Evolutionary conservation across 805 yeast species (phyloP).

Genomic region (Candida parachauliodes): DNA sequence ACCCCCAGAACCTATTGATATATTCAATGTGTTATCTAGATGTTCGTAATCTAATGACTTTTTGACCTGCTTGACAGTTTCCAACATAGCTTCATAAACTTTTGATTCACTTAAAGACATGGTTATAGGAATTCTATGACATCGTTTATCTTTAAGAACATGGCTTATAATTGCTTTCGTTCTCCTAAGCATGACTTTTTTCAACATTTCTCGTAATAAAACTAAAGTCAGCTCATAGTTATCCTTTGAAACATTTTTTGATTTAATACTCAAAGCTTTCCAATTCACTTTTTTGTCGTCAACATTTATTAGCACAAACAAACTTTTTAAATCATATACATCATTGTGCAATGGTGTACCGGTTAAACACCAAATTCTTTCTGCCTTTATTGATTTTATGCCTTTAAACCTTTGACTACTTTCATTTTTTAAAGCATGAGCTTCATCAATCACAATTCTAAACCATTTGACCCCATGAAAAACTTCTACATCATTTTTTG

Average conservation of each 20-base stretch:
- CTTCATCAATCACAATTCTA: conserved; percentile 91
- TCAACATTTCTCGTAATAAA: not conserved
- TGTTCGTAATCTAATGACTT: not conserved
- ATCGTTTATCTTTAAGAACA: conserved; percentile 82
- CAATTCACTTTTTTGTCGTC: conserved; percentile 19
- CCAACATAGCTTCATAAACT: not conserved
- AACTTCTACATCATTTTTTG: conserved; percentile 80
- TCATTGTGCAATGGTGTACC: conserved; percentile 97
- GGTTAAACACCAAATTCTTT: conserved; percentile 78
- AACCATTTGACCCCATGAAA: conserved; percentile 74
- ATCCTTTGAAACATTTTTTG: conserved; percentile 40
- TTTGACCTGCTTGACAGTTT: not conserved
- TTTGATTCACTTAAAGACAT: conserved; percentile 49
- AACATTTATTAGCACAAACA: conserved; percentile 76
- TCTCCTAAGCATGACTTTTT: conserved; percentile 1
- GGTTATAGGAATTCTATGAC: conserved; percentile 78
- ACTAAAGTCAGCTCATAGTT: conserved; percentile 17
- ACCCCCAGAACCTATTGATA: not conserved
- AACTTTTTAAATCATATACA: conserved; percentile 79
- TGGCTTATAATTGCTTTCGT: conserved; percentile 55
- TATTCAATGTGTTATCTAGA: not conserved
- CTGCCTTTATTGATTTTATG: conserved; percentile 75
- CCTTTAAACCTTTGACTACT: conserved; percentile 79
- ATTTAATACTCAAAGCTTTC: conserved; percentile 59
- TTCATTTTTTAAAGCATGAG: conserved; percentile 91